Conservation (phyloP, 2,329 filamentous ascomycete genomes). For the Paramyrothecium roridum region DNA sequence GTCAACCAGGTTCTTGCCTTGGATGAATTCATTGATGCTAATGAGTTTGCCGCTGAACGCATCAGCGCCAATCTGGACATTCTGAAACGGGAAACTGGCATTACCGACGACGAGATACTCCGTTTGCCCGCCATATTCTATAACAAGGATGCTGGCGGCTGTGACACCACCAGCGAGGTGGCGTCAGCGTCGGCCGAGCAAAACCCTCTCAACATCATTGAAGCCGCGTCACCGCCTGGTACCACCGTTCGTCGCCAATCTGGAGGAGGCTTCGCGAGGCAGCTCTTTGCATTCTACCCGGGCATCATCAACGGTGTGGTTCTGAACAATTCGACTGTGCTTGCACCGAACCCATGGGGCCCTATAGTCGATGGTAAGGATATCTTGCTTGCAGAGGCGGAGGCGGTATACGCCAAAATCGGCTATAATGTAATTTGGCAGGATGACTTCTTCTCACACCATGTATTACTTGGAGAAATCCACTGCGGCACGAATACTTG, state of each 20-base stretch:
- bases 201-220: neutral
- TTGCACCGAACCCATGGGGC: slow-evolving; percentile 22
- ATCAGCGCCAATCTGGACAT: slow-evolving; percentile 19
- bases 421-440: slow-evolving; percentile 16
- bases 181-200: neutral
- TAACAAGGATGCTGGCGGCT: neutral
- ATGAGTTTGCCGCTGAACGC: slow-evolving; percentile 8
- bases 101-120: slow-evolving; percentile 17
- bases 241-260: neutral
- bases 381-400: slow-evolving; percentile 15
- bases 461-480: slow-evolving; percentile 16
- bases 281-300: slow-evolving; percentile 9
- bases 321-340: slow-evolving; percentile 6
- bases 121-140: slow-evolving; percentile 15
- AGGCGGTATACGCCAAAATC: slow-evolving; percentile 14
- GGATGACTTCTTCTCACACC: slow-evolving; percentile 24
- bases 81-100: slow-evolving; percentile 17
- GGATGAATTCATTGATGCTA: slow-evolving; percentile 4
- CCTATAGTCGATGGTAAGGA: slow-evolving; percentile 20
- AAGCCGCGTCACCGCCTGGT: neutral
- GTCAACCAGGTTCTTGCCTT: slow-evolving; percentile 13
- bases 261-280: neutral
- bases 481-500: slow-evolving; percentile 9
- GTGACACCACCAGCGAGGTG: slow-evolving; percentile 1
- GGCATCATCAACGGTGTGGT: slow-evolving; percentile 17